phyloP scores from a whole-genome alignment of 805 yeast species.

The Myxozyma lipomycoides region DNA sequence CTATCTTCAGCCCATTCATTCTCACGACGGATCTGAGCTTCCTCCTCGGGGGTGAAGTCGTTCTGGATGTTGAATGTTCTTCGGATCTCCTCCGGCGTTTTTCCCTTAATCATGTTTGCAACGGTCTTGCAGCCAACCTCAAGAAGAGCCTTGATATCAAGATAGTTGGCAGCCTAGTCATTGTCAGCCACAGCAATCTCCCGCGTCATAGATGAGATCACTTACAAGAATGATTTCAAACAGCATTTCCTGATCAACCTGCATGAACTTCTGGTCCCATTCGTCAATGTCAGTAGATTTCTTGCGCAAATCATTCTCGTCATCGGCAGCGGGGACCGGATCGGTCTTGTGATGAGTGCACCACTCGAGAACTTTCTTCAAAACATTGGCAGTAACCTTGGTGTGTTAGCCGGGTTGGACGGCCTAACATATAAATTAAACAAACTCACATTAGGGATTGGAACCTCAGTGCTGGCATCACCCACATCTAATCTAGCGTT shows the following conservation, averaged over 20 bases:
- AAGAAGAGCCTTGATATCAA: slow-evolving; percentile 45
- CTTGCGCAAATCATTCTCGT: slow-evolving; percentile 60
- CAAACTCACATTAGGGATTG: slow-evolving; percentile 77
- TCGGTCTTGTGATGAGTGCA: slow-evolving; percentile 86
- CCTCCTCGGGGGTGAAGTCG: slow-evolving; percentile 49
- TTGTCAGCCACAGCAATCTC: not conserved
- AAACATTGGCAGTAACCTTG: slow-evolving; percentile 57
- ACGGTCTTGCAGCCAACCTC: slow-evolving; percentile 50
- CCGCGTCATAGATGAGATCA: not conserved
- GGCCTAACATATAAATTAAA: not conserved
- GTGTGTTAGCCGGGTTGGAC: not conserved
- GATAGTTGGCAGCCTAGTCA: slow-evolving; percentile 44
- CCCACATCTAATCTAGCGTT: slow-evolving; percentile 35
- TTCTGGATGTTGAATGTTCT: slow-evolving; percentile 45
- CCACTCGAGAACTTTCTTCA: slow-evolving; percentile 92
- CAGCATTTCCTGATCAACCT: slow-evolving; percentile 71
- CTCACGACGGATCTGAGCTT: slow-evolving; percentile 42
- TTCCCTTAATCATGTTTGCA: slow-evolving; percentile 48
- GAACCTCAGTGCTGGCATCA: slow-evolving; percentile 69
- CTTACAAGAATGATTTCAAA: slow-evolving; percentile 44
- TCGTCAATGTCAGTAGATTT: slow-evolving; percentile 89
- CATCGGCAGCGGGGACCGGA: slow-evolving; percentile 62
- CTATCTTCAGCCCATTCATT: slow-evolving; percentile 48
- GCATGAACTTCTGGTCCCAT: slow-evolving; percentile 92
- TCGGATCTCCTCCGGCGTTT: slow-evolving; percentile 46